A percentile compares a stretch with the other conserved stretches of the same genome.
These are phyloP conservation scores for Boletus reticulatus DNA, from an alignment of 768 basidiomycete genomes.

Conservation along the genomic window DNA sequence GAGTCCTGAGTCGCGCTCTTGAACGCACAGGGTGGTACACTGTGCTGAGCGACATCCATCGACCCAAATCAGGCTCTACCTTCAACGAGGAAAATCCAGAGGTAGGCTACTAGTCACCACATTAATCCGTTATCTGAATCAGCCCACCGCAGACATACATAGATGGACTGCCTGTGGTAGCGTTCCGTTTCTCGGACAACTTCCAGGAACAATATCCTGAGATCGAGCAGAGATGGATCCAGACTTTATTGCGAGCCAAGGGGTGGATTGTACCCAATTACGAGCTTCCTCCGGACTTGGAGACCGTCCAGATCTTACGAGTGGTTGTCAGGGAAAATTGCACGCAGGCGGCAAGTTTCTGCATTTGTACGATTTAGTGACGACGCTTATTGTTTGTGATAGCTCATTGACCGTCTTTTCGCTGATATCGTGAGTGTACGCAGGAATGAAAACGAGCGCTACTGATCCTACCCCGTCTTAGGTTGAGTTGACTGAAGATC, in stretches of 20 bases:
- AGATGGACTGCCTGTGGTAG: slow-evolving; percentile 51
- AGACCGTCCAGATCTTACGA: slow-evolving; percentile 56
- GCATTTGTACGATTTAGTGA: slow-evolving; percentile 19
- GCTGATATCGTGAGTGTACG: slow-evolving; percentile 59
- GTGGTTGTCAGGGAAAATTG: slow-evolving; percentile 59
- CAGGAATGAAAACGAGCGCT: not conserved
- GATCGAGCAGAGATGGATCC: slow-evolving; percentile 58
- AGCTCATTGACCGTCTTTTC: slow-evolving; percentile 65
- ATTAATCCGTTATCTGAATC: not conserved
- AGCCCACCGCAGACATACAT: slow-evolving; percentile 36
- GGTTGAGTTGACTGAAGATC: slow-evolving; percentile 63
- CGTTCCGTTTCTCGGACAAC: slow-evolving; percentile 54
- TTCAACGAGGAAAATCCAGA: slow-evolving; percentile 55
- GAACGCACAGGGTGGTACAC: slow-evolving; percentile 53
- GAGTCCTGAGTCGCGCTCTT: slow-evolving; percentile 62
- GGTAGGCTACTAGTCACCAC: slow-evolving; percentile 34
- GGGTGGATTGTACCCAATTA: slow-evolving; percentile 64
- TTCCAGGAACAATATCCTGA: slow-evolving; percentile 53
- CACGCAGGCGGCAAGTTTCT: slow-evolving; percentile 44
- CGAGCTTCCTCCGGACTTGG: slow-evolving; percentile 51
- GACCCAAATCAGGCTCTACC: slow-evolving; percentile 29
- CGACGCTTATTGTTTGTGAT: slow-evolving; percentile 24
- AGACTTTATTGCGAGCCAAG: slow-evolving; percentile 45
- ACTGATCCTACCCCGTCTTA: slow-evolving; percentile 24
- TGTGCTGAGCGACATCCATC: slow-evolving; percentile 57